A percentile compares a stretch with the other conserved stretches of the same genome.
phyloP scores from a whole-genome alignment of 306 rosid species.

The Acacia crassicarpa region DNA sequence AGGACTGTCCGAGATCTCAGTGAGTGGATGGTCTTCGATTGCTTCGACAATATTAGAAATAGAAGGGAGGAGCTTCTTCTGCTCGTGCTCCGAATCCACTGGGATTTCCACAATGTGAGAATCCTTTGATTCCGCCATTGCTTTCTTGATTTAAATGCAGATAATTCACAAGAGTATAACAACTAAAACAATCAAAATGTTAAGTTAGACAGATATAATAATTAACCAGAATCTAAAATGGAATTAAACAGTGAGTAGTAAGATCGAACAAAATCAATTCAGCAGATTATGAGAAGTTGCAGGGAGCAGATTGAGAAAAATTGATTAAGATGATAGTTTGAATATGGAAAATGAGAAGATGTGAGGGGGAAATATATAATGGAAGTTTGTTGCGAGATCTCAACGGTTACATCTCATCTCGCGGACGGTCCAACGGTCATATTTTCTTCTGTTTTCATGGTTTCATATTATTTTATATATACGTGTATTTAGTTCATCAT shows the following conservation, averaged over 20 bases:
- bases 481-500: not conserved
- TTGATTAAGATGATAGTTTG: not conserved
- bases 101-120: constrained; percentile 80
- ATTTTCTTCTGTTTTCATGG: not conserved
- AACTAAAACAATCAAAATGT: no score
- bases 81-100: constrained; percentile 56
- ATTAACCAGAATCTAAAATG: not conserved
- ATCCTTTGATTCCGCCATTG: constrained; percentile 66
- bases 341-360: not conserved
- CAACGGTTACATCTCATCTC: constrained; percentile 26
- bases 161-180: not conserved
- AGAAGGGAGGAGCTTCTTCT: constrained; percentile 40
- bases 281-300: not conserved
- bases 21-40: constrained; percentile 79
- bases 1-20: constrained; percentile 70
- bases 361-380: not conserved
- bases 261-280: not conserved
- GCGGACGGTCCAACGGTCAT: constrained; percentile 30
- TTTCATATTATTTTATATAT: not conserved
- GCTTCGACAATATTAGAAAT: constrained; percentile 44
- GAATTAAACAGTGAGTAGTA: not conserved
- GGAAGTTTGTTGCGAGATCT: not conserved
- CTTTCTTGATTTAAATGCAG: not conserved
- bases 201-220: not conserved
- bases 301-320: not conserved